Evolutionary conservation across 441 rosid species (phyloP), one percentile per base, ranked within the genome.

Genomic region (Croton laevigatus): DNA sequence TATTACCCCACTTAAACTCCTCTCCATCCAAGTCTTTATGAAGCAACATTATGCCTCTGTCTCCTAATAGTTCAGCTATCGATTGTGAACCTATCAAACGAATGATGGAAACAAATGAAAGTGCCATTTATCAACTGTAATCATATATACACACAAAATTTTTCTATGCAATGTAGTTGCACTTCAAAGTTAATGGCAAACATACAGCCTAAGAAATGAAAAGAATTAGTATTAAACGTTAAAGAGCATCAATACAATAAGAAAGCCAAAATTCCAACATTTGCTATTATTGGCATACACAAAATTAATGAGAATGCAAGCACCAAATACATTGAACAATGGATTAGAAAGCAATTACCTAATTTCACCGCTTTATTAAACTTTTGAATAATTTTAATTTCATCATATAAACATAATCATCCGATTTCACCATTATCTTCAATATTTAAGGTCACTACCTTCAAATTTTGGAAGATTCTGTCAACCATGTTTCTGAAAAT

Each of bases 1-100:
- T 59, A 11, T 1, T 23, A 42, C 93, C 90, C 90, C 90, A 86
- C 75, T 73, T 72, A 55, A 86, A 83, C 54, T 62, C 36, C 66
- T 61, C 65, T 74, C 12, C 34, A 27, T 62, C 51, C 0, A 48
- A 62, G 73, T 23, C 60, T 53, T 59, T 71, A 3, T 51, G 44
- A 45, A 59, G 76, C 10, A 77, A 55, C 83, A 85, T 85, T 7
- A 63, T 48, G 37, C 55, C 53, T 66, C 36, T 22, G 53, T 42
- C 65, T 34, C 36, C 66, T n/a, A 14, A 19, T 23, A 40, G 61
- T 19, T 59, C 59, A 16, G 5, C 6, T 55, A 42, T 69, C 23
- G 34, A 3, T 45, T 10, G 13, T 45, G 54, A 16, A 59, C 57
- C 71, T 59, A 52, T 66, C 34, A 59, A 62, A 54, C 45, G 55